Conservation (phyloP, 2,329 filamentous ascomycete genomes). For the Dactylonectria macrodidyma region DNA sequence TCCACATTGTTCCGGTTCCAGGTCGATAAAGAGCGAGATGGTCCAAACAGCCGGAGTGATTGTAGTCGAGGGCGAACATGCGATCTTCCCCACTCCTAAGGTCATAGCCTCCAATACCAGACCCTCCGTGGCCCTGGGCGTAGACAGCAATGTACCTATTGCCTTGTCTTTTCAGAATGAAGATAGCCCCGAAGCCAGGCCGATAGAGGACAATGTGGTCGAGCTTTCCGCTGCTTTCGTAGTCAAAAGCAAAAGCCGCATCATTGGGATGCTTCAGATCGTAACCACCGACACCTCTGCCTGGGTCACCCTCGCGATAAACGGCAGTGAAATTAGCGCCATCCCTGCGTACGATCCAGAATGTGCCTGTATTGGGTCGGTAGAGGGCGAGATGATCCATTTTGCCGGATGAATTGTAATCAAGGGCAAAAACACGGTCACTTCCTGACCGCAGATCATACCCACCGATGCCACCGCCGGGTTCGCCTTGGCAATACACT, state of each 20-base stretch:
- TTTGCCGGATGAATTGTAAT: constrained; percentile 18
- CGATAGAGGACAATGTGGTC: constrained; percentile 25
- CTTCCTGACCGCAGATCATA: constrained; percentile 14
- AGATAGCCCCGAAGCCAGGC: constrained; percentile 20
- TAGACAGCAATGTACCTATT: constrained; percentile 9
- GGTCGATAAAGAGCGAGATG: constrained; percentile 23
- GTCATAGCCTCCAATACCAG: constrained; percentile 25
- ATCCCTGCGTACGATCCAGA: constrained; percentile 18
- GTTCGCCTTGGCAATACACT: constrained; percentile 12
- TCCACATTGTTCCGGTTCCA: constrained; percentile 17
- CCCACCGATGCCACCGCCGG: constrained; percentile 15
- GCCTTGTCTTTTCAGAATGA: constrained; percentile 11
- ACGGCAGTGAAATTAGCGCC: constrained; percentile 3
- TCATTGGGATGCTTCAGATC: constrained; percentile 16
- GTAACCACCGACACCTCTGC: constrained; percentile 21
- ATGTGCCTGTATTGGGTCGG: constrained; percentile 16
- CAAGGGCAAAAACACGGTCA: constrained; percentile 19
- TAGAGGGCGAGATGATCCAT: constrained; percentile 19
- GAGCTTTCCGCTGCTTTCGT: constrained; percentile 21
- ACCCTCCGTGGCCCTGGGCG: constrained; percentile 14
- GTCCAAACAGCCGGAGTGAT: constrained; percentile 7
- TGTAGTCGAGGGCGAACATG: constrained; percentile 21
- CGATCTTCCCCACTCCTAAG: constrained; percentile 18
- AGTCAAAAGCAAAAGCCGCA: constrained; percentile 24
- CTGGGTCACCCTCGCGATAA: constrained; percentile 20